A percentile compares a stretch with the other conserved stretches of the same genome.
phyloP scores from a whole-genome alignment of 768 basidiomycete species.

The Omphalotus guepiniiformis region DNA sequence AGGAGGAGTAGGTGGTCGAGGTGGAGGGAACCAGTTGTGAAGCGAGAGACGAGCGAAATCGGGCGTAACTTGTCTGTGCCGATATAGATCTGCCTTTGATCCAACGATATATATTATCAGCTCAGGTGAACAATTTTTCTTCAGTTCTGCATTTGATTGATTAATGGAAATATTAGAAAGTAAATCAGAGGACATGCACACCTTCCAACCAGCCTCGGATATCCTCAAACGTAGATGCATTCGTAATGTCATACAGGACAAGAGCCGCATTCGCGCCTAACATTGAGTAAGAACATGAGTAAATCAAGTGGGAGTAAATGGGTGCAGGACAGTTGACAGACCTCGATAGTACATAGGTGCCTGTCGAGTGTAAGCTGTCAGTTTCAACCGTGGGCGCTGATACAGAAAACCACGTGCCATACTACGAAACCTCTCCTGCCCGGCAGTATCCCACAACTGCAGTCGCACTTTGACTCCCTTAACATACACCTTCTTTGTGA shows the following conservation, averaged over 20 bases:
- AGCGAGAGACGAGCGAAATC: constrained; percentile 82
- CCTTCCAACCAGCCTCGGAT: constrained; percentile 91
- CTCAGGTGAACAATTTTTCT: constrained; percentile 85
- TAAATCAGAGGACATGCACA: constrained; percentile 25
- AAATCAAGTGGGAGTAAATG: no score
- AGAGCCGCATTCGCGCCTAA: constrained; percentile 89
- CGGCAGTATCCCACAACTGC: constrained; percentile 92
- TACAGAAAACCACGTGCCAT: constrained; percentile 52
- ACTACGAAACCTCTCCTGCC: constrained; percentile 88
- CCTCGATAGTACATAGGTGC: constrained; percentile 95
- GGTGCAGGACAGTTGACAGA: constrained; percentile 17
- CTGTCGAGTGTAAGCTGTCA: constrained; percentile 31
- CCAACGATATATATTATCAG: constrained; percentile 95
- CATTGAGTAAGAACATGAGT: constrained; percentile 3
- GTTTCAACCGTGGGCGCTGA: constrained; percentile 2
- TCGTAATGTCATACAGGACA: constrained; percentile 93
- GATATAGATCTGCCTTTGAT: constrained; percentile 79
- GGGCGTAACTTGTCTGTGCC: constrained; percentile 70
- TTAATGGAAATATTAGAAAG: constrained; percentile 10
- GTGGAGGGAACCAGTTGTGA: constrained; percentile 86
- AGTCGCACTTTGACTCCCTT: constrained; percentile 83
- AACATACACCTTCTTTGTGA: constrained; percentile 86
- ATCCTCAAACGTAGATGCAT: constrained; percentile 83
- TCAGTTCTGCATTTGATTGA: constrained; percentile 56
- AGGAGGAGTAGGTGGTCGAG: constrained; percentile 61